Evolutionary conservation across 345 rosid genomes (phyloP).

Genomic region (Hirschfeldia incana): DNA sequence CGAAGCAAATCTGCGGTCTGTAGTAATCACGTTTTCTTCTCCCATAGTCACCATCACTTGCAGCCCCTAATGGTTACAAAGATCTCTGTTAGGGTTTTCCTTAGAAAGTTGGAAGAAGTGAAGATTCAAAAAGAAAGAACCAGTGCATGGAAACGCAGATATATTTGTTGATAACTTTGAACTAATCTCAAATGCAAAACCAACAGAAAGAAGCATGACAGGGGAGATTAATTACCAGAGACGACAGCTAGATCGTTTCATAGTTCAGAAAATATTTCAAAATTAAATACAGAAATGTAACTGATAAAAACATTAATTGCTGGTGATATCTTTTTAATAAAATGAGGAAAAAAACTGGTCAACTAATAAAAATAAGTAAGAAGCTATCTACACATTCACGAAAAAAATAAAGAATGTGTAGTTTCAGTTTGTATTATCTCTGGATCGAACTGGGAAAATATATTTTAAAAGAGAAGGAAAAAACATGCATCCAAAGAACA

Average conservation of each 20-base stretch:
- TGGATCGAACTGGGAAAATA: not conserved
- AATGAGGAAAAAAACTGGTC: constrained; percentile 24
- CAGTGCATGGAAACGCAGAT: constrained; percentile 36
- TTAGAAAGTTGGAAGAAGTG: not conserved
- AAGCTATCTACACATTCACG: constrained; percentile 37
- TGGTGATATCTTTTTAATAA: constrained; percentile 16
- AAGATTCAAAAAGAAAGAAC: constrained; percentile 14
- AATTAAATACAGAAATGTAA: constrained; percentile 35
- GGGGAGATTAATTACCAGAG: constrained; percentile 30
- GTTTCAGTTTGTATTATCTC: not conserved
- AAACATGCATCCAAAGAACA: constrained; percentile 4
- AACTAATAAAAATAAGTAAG: constrained; percentile 17
- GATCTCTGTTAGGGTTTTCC: constrained; percentile 29
- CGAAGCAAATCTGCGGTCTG: constrained; percentile 60
- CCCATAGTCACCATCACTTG: constrained; percentile 65
- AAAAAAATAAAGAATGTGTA: constrained; percentile 25
- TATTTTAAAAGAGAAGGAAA: not conserved
- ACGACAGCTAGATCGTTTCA: constrained; percentile 34
- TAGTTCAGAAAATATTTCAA: constrained; percentile 10
- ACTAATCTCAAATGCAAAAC: constrained; percentile 11
- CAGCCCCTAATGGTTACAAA: constrained; percentile 9
- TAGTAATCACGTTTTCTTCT: constrained; percentile 46
- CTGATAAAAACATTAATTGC: constrained; percentile 38
- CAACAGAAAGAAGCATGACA: constrained; percentile 21
- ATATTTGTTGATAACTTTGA: not conserved